Percentiles rank a stretch among this genome's conserved stretches.
phyloP scores from a whole-genome alignment of 169 alveolate genomes.

The Cyclospora cayetanensis region DNA sequence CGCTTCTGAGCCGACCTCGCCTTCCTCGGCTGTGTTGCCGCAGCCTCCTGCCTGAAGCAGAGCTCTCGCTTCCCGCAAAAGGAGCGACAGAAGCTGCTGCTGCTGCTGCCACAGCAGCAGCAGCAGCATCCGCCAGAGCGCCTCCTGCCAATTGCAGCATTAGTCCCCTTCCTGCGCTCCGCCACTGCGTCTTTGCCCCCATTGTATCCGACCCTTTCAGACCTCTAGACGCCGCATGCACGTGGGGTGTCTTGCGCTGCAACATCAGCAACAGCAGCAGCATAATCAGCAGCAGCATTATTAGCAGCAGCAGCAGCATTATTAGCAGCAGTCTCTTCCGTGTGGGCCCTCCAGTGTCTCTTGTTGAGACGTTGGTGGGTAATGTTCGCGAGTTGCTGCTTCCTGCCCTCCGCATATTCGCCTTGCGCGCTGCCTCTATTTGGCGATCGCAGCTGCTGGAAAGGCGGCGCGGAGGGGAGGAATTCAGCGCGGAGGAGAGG shows the following conservation, averaged over 20 bases:
- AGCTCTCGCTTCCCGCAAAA: not conserved
- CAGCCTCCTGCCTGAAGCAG: not conserved
- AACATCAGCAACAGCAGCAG: not conserved
- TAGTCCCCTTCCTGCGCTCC: no score
- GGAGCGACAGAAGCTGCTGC: not conserved
- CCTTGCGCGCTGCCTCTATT: not conserved
- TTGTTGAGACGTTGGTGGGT: not conserved
- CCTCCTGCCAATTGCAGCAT: no score
- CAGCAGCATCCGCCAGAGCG: no score
- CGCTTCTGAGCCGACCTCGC: slow-evolving; percentile 15
- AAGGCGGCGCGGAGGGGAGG: slow-evolving; percentile 5
- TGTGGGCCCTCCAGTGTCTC: slow-evolving; percentile 13
- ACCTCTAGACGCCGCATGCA: slow-evolving; percentile 33
- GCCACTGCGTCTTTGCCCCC: slow-evolving; percentile 26
- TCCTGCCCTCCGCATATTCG: not conserved
- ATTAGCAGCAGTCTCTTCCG: not conserved
- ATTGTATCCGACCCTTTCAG: not conserved
- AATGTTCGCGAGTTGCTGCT: not conserved
- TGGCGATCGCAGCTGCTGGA: not conserved
- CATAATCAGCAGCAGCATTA: not conserved
- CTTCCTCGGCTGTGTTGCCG: slow-evolving; percentile 14
- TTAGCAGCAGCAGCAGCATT: not conserved
- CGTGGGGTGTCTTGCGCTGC: slow-evolving; percentile 6
- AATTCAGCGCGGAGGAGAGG: slow-evolving; percentile 18
- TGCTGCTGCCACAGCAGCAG: not conserved